Evolutionary conservation across 805 yeast genomes (phyloP).

Genomic region (Wickerhamiella brachini): DNA sequence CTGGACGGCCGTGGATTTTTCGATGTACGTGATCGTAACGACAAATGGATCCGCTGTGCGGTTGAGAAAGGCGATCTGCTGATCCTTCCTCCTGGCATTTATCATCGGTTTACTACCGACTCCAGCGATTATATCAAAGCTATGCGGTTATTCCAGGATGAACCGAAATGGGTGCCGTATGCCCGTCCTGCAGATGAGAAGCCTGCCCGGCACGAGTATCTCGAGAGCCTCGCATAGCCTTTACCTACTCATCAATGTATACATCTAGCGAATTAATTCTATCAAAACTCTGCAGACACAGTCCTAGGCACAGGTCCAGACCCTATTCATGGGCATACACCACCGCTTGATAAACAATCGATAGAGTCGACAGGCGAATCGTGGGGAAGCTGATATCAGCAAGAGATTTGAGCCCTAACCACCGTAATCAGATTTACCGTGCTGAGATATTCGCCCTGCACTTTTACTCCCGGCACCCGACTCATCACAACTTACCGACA

Average conservation of each 20-base stretch:
- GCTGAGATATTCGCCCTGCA: slow-evolving; percentile 2
- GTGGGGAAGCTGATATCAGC: background rate
- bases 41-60: slow-evolving; percentile 65
- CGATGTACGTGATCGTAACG: slow-evolving; percentile 57
- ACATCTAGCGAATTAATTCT: too few species aligned
- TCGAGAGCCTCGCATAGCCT: slow-evolving; percentile 20
- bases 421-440: background rate
- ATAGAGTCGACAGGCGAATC: background rate
- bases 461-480: slow-evolving; percentile 3
- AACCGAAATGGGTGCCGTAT: slow-evolving; percentile 91
- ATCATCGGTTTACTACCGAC: slow-evolving; percentile 80
- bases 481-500: slow-evolving; percentile 24
- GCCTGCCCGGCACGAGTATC: slow-evolving; percentile 33
- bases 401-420: background rate
- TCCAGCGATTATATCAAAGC: slow-evolving; percentile 54
- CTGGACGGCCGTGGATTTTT: slow-evolving; percentile 85
- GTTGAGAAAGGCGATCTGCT: slow-evolving; percentile 47
- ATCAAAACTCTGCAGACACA: too few species aligned
- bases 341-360: too few species aligned
- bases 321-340: too few species aligned
- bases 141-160: slow-evolving; percentile 74
- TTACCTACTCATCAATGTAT: too few species aligned
- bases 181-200: slow-evolving; percentile 49
- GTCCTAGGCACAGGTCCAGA: too few species aligned
- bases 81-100: slow-evolving; percentile 77